Conservation (phyloP, 306 rosid species). For the Fagus crenata region DNA sequence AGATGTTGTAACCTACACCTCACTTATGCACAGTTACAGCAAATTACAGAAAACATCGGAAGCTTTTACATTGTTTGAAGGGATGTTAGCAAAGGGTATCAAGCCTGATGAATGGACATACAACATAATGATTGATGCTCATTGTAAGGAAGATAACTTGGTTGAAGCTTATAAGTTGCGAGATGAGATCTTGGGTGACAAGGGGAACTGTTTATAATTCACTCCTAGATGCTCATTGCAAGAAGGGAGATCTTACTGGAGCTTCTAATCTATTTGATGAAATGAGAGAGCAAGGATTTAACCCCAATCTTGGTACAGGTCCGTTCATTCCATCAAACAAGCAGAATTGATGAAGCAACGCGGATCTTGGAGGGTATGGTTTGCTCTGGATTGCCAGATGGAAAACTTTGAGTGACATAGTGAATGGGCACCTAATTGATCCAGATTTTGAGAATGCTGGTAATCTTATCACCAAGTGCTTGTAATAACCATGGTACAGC, state of each 20-base stretch:
- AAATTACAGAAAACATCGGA: slow-evolving; percentile 7
- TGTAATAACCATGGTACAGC: too few species aligned
- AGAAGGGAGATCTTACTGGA: slow-evolving; percentile 11
- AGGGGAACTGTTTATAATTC: slow-evolving; percentile 17
- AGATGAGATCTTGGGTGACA: slow-evolving; percentile 35
- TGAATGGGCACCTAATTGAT: slow-evolving; percentile 14
- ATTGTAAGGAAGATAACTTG: slow-evolving; percentile 38
- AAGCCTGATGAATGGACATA: slow-evolving; percentile 36
- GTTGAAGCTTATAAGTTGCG: slow-evolving; percentile 32
- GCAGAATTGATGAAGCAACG: slow-evolving; percentile 28
- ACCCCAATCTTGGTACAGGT: slow-evolving; percentile 25
- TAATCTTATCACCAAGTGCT: too few species aligned
- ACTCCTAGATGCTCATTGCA: slow-evolving; percentile 27
- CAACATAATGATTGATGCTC: slow-evolving; percentile 30
- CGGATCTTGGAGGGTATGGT: slow-evolving; percentile 36
- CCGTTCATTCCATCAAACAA: slow-evolving; percentile 28
- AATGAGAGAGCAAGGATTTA: slow-evolving; percentile 31
- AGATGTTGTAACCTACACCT: slow-evolving; percentile 28
- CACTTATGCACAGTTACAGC: slow-evolving; percentile 39
- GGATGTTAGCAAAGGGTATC: slow-evolving; percentile 38
- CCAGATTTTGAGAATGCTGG: slow-evolving; percentile 15
- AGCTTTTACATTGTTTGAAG: slow-evolving; percentile 37
- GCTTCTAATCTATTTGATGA: slow-evolving; percentile 35
- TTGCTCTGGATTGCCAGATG: slow-evolving; percentile 31
- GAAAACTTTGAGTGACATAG: slow-evolving; percentile 28